A percentile compares a stretch with the other conserved stretches of the same genome.
Evolutionary conservation across 768 basidiomycete species (phyloP).

Genomic region (Tricholoma matsutake): DNA sequence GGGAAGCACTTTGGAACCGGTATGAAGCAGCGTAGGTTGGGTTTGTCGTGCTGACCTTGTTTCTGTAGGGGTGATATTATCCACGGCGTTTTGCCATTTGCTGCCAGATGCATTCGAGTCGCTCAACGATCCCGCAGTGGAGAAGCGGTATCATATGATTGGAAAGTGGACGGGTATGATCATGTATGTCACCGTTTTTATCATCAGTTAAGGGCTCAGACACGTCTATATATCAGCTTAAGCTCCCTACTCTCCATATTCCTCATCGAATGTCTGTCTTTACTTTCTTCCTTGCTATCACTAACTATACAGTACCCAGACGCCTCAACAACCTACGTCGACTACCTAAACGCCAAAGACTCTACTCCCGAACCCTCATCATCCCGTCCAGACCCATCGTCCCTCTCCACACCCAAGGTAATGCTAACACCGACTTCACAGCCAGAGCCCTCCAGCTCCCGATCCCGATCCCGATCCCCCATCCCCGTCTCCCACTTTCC

Average conservation of each 20-base stretch:
- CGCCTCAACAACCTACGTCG: slow-evolving; percentile 71
- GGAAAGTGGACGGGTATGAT: slow-evolving; percentile 66
- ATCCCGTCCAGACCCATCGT: slow-evolving; percentile 17
- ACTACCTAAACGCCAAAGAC: slow-evolving; percentile 60
- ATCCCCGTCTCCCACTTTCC: neutral
- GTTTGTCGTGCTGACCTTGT: neutral
- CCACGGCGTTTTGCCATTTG: slow-evolving; percentile 81
- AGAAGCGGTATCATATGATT: slow-evolving; percentile 42
- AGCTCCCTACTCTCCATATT: slow-evolving; percentile 69
- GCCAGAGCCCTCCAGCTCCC: neutral
- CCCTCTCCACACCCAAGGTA: neutral
- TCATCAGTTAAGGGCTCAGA: neutral
- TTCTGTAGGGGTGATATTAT: slow-evolving; percentile 64
- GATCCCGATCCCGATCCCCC: neutral
- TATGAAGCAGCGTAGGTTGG: slow-evolving; percentile 15
- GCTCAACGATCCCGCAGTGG: slow-evolving; percentile 45
- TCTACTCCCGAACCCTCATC: slow-evolving; percentile 41
- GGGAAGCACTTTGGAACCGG: slow-evolving; percentile 87
- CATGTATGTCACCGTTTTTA: slow-evolving; percentile 49
- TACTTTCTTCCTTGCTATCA: neutral
- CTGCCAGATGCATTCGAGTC: slow-evolving; percentile 73
- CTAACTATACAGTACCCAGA: slow-evolving; percentile 38
- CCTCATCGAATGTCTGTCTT: slow-evolving; percentile 69
- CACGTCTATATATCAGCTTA: slow-evolving; percentile 38
- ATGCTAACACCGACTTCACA: neutral